These are phyloP conservation scores for Eucalyptus polybractea DNA, from an alignment of 345 rosid species.

Conservation along the genomic window DNA sequence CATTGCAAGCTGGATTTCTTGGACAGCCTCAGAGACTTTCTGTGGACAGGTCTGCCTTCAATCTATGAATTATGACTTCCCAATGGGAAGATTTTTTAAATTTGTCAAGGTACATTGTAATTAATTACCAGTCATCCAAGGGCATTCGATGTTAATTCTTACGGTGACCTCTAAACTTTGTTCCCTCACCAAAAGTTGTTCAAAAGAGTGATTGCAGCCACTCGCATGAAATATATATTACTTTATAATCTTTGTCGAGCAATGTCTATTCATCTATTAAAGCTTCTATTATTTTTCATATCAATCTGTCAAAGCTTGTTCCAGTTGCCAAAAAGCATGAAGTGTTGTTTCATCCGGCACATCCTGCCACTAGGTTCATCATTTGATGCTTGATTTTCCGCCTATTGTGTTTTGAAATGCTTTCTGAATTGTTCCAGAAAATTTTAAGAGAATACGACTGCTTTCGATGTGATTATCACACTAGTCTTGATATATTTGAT, in stretches of 20 bases:
- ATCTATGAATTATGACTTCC: neutral
- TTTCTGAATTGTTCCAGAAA: neutral
- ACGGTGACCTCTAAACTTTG: neutral
- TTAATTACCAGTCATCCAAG: neutral
- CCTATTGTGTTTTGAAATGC: neutral
- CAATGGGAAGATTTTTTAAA: neutral
- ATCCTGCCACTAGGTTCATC: neutral
- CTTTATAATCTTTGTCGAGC: neutral
- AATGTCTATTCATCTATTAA: neutral
- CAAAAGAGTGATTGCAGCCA: neutral
- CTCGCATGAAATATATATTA: neutral
- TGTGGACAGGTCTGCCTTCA: neutral
- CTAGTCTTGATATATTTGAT: neutral
- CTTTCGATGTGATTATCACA: neutral
- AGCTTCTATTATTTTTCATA: neutral
- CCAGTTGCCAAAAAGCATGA: neutral
- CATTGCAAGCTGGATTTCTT: neutral
- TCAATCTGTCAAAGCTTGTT: neutral
- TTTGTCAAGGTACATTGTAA: neutral
- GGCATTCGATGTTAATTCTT: neutral
- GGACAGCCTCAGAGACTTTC: neutral
- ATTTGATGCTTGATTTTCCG: neutral
- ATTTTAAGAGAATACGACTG: neutral
- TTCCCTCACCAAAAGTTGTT: neutral
- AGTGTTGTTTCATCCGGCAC: neutral